A percentile compares a stretch with the other conserved stretches of the same genome.
Conservation (phyloP, 2,329 filamentous ascomycete genomes). For the Colletotrichum navitas region DNA sequence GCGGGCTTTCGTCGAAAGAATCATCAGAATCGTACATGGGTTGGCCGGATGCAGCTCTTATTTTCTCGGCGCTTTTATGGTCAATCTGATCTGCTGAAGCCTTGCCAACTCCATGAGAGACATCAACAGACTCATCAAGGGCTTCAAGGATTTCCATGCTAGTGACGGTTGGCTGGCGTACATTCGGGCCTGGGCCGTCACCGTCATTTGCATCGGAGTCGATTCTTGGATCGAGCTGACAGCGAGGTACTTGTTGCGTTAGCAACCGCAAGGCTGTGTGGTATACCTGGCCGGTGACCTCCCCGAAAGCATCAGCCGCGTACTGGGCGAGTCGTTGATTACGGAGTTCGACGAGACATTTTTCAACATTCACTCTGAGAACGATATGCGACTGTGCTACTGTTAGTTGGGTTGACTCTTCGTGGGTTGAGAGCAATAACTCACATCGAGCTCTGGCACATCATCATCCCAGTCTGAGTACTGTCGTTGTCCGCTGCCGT, state of each 20-base stretch:
- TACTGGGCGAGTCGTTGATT: slow-evolving; percentile 82
- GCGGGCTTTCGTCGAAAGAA: slow-evolving; percentile 48
- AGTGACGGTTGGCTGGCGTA: slow-evolving; percentile 56
- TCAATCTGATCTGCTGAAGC: slow-evolving; percentile 61
- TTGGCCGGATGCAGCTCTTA: slow-evolving; percentile 52
- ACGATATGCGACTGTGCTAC: slow-evolving; percentile 73
- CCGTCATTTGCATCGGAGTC: slow-evolving; percentile 57
- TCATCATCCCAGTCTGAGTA: slow-evolving; percentile 53
- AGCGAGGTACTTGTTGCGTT: slow-evolving; percentile 76
- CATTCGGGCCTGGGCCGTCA: slow-evolving; percentile 44
- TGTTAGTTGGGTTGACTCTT: slow-evolving; percentile 46
- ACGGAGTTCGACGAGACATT: slow-evolving; percentile 84
- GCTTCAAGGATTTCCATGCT: slow-evolving; percentile 69
- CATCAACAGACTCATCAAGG: slow-evolving; percentile 65
- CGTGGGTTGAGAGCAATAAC: slow-evolving; percentile 46
- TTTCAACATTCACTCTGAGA: slow-evolving; percentile 86
- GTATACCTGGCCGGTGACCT: slow-evolving; percentile 83
- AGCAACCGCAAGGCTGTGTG: slow-evolving; percentile 77
- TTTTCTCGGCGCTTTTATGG: slow-evolving; percentile 61
- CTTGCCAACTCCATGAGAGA: slow-evolving; percentile 70
- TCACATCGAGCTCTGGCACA: slow-evolving; percentile 65
- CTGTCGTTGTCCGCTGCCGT: slow-evolving; percentile 57
- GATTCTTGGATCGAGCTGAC: slow-evolving; percentile 69
- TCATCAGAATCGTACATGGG: slow-evolving; percentile 51
- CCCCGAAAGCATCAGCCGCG: slow-evolving; percentile 77